These are phyloP conservation scores for Mycena galopus DNA, from an alignment of 768 basidiomycete genomes.

Conservation along the genomic window DNA sequence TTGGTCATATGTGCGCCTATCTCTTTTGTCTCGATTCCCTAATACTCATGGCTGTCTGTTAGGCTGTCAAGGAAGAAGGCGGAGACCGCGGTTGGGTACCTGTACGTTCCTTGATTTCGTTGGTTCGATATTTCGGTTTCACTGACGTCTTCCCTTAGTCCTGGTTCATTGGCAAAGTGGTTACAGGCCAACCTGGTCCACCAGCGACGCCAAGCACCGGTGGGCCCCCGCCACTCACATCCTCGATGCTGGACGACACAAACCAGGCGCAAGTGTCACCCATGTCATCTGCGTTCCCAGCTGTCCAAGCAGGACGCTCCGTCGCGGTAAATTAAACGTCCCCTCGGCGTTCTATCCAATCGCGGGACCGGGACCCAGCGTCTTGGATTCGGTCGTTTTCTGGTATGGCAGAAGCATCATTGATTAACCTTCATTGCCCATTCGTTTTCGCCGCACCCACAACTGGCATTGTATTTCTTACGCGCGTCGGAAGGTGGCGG, in stretches of 20 bases:
- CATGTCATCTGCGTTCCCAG: slow-evolving; percentile 87
- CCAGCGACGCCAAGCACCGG: slow-evolving; percentile 61
- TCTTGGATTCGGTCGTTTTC: not conserved
- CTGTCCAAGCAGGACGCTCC: slow-evolving; percentile 54
- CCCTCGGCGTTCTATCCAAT: not conserved
- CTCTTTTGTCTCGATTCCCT: slow-evolving; percentile 15
- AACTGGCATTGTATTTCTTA: slow-evolving; percentile 25
- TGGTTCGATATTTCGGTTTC: not conserved
- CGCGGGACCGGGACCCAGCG: not conserved
- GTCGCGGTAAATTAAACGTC: slow-evolving; percentile 42
- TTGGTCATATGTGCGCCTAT: slow-evolving; percentile 85
- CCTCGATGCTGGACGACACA: slow-evolving; percentile 51
- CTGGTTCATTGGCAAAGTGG: slow-evolving; percentile 95
- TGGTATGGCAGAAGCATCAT: not conserved
- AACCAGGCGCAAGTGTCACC: slow-evolving; percentile 75
- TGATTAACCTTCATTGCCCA: slow-evolving; percentile 2
- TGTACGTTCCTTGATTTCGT: slow-evolving; percentile 54
- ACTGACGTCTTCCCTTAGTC: slow-evolving; percentile 59
- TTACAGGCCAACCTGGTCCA: too few species aligned
- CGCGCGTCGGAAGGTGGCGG: not conserved
- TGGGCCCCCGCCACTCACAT: slow-evolving; percentile 41
- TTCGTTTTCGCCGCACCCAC: slow-evolving; percentile 21
- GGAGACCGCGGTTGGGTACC: slow-evolving; percentile 98
- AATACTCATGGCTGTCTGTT: slow-evolving; percentile 32
- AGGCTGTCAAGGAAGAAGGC: slow-evolving; percentile 94